Base-by-base conservation (phyloP, 2,329 filamentous ascomycete genomes). In the Emergomyces pasteurianus region DNA sequence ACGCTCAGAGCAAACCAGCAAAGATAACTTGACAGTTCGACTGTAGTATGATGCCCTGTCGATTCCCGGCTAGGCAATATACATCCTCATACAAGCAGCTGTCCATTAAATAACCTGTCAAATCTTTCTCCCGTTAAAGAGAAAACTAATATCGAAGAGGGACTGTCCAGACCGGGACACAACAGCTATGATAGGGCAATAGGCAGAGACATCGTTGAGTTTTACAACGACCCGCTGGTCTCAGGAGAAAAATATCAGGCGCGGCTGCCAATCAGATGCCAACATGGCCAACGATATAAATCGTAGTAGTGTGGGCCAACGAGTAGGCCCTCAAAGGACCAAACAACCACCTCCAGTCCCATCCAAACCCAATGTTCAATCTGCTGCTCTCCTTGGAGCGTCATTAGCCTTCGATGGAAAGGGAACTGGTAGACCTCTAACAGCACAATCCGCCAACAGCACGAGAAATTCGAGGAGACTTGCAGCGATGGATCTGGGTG, bases 361-460 rank as follows among this genome's bases (percentile, higher is more conserved):
- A 46, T 31, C 55, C 8, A 57, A 57, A 57, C 40, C 55, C 23
- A 31, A 38, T 36, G 10, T 21, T 57, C 58, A 58, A 18, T 62
- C 67, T 21, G 61, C 67, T 47, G 73, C 74, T 43, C 62, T 74
- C 43, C 72, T 70, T 62, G 74, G 73, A 64, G 74, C 74, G 58
- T 70, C 70, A 34, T 65, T 71, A 26, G 74, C 73, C 34, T 76
- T 75, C 59, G 66, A 66, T 63, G 65, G 66, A 58, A 60, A 67
- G 64, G 59, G 64, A 65, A 58, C 63, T 60, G 36, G 66, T 36
- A 69, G 66, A 63, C 58, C 59, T 28, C 50, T 60, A 1, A 61
- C 64, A 10, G 62, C 63, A 34, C 60, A 63, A 31, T 50, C 43
- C 58, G 61, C 65, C 56, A 66, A 61, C 10, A 58, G 58, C 43